Conservation (phyloP, 306 rosid species). For the Purshia tridentata region DNA sequence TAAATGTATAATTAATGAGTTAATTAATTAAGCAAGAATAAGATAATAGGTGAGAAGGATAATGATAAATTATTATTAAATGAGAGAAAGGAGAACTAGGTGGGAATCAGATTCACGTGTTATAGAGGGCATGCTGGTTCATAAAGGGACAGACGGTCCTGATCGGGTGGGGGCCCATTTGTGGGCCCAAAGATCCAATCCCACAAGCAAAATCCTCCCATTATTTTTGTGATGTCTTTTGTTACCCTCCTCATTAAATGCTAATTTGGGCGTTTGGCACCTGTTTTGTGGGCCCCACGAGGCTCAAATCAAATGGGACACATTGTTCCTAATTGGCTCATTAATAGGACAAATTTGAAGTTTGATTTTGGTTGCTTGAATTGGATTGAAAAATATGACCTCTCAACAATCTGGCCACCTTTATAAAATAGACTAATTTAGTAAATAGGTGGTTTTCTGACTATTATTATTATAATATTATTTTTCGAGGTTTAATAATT, state of each 20-base stretch:
- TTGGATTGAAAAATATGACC: conserved; percentile 16
- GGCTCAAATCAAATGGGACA: conserved; percentile 24
- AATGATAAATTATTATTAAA: conserved; percentile 10
- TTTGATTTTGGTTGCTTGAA: conserved; percentile 22
- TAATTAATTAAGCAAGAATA: conserved; percentile 4
- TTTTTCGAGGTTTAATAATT: background rate
- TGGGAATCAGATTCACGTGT: conserved; percentile 83
- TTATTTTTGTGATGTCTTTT: conserved; percentile 51
- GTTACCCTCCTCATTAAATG: conserved; percentile 47
- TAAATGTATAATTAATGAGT: background rate
- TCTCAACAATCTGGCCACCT: conserved; percentile 7
- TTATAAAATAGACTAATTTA: background rate
- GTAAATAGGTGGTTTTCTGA: background rate
- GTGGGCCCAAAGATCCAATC: conserved; percentile 46
- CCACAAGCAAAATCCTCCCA: conserved; percentile 47
- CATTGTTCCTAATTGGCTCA: conserved; percentile 33
- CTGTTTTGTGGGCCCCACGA: conserved; percentile 30
- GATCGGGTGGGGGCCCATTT: conserved; percentile 25
- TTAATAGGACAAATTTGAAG: conserved; percentile 26
- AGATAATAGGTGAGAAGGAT: conserved; percentile 11
- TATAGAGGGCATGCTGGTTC: conserved; percentile 63
- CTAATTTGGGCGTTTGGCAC: conserved; percentile 46
- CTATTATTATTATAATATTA: conserved; percentile 1
- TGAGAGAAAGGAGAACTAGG: background rate
- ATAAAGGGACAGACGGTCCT: conserved; percentile 79